phyloP scores from a whole-genome alignment of 805 yeast genomes.

The Starmerella floricola region DNA sequence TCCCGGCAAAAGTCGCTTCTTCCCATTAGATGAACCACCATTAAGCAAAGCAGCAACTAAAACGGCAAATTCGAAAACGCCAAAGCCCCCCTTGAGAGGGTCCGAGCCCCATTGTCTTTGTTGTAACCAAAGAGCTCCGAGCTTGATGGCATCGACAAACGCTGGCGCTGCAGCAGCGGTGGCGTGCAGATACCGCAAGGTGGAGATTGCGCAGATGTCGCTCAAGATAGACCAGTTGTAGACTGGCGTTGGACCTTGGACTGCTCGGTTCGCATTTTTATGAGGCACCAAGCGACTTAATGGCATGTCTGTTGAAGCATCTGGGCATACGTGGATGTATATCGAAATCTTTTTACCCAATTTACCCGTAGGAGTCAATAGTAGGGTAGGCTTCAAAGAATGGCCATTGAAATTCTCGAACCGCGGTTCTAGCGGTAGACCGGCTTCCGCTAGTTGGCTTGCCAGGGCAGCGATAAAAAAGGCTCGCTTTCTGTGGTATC shows the following conservation, averaged over 20 bases:
- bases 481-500: constrained; percentile 81
- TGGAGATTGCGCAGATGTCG: constrained; percentile 54
- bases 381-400: constrained; percentile 59
- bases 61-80: constrained; percentile 77
- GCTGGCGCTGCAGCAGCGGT: constrained; percentile 45
- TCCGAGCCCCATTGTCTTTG: constrained; percentile 71
- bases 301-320: constrained; percentile 52
- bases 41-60: constrained; percentile 68
- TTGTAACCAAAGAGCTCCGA: constrained; percentile 81
- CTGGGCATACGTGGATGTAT: constrained; percentile 62
- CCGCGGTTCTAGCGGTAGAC: constrained; percentile 39
- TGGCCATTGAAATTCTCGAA: constrained; percentile 70
- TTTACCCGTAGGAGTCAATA: constrained; percentile 31
- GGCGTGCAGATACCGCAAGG: constrained; percentile 63
- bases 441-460: constrained; percentile 24
- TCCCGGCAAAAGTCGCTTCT: constrained; percentile 68
- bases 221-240: constrained; percentile 75
- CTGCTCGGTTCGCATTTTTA: constrained; percentile 58
- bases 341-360: constrained; percentile 44
- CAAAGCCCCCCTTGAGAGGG: constrained; percentile 58
- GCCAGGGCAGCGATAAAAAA: constrained; percentile 75
- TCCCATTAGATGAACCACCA: constrained; percentile 63
- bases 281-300: constrained; percentile 64
- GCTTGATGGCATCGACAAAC: constrained; percentile 72
- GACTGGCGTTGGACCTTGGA: constrained; percentile 53